Evolutionary conservation across 495 filamentous ascomycete species (phyloP), one percentile per base, ranked within the genome.

Genomic region (Amphirosellinia nigrospora): DNA sequence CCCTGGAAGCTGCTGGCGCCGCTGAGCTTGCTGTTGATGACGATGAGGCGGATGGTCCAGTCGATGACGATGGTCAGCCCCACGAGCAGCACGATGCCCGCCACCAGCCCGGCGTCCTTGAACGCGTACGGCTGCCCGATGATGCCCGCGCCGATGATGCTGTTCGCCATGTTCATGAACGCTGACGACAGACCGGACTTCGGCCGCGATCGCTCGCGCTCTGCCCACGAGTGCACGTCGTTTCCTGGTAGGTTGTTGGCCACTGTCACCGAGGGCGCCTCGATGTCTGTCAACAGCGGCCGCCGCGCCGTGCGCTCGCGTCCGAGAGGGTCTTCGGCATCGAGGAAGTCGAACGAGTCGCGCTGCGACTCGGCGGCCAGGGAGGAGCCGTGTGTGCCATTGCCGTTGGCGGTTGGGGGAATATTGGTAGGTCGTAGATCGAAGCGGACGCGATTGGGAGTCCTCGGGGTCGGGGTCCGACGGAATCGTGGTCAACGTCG

Each of bases 141-240:
- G 73, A 99, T 99, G 1, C 96, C 96, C 4, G 96, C 96, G 13
- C 96, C 96, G 79, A 99, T 98, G 74, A 99, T 99, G 71, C 90
- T 94, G 79, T 99, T 99, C 53, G 94, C 94, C 96, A 99, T 99
- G 80, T 99, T 99, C 93, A 97, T 97, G 72, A 99, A 98, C 10
- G 86, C 86, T 23, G 79, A 78, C 4, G 80, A 69, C 45, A 88
- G 63, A 0, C 82, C 83, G 8, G 79, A 83, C 73, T 85, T 86
- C 28, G 86, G 86, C 10, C 86, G 79, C 11, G 70, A 62, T 0
- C 76, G 81, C 70, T 87, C 84, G 13, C 76, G 74, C 65, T 81
- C 80, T 7, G 80, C 79, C 81, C 82, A 82, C 10, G 74, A 72
- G 23, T 82, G 70, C 13, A 81, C 76, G 66, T 83, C 81, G 43